Evolutionary conservation across 2,329 filamentous ascomycete species (phyloP), one percentile per base, ranked within the genome.

Genomic region (Alternaria solani): DNA sequence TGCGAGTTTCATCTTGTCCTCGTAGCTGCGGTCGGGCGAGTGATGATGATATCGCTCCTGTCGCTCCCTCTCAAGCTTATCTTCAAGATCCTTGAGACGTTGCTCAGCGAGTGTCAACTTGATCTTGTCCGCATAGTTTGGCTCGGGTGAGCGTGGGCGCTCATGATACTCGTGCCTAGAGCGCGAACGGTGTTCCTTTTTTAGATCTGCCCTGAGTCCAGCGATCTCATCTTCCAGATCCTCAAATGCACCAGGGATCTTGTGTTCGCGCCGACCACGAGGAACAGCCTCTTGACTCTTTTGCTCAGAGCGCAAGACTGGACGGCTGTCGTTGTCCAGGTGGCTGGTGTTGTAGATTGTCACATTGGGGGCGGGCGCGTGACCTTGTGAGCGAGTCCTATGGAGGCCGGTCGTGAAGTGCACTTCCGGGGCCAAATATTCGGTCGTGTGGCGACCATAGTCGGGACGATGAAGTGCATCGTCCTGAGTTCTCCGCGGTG

Each of bases 331-430:
- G 54, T 75, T 75, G 62, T 79, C 73, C 62, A 78, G 76, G 53
- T 74, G 74, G 55, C 79, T 77, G 55, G 79, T 79, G 68, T 82
- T 82, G 74, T 81, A 79, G 62, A 83, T 81, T 66, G 81, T 81
- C 63, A 83, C 78, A 47, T 80, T 78, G 18, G 81, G 81, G n/a
- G 73, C 73, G 14, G 80, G 80, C 25, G 74, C 65, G 55, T 80
- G 76, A 44, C 82, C 81, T 42, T 78, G 76, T 16, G 81, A 83
- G 59, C 81, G 78, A 48, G 79, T 80, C 55, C 82, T 80, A 51
- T 82, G 78, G 16, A 82, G 77, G 42, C 75, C 74, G 42, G 66
- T 64, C 1, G 68, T 62, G 39, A 69, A 76, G 54, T 68, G 65
- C 18, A 61, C 62, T 44, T 77, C 71, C 1, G 75, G 76, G 12